Conservation (phyloP, 2,329 filamentous ascomycete genomes). For the Orbilia ellipsospora region DNA sequence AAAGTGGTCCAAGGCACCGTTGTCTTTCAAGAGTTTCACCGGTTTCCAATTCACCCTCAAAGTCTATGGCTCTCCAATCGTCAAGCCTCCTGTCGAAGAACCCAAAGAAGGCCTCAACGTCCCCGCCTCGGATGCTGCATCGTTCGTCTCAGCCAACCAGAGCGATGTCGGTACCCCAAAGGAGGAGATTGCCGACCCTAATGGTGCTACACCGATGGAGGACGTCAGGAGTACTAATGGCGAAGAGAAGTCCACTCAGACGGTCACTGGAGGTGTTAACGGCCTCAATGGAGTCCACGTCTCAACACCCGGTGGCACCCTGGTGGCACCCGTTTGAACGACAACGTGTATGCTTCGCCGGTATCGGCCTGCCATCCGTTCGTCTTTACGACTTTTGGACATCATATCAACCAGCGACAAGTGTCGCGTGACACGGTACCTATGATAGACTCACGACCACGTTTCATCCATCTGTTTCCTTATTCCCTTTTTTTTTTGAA, state of each 20-base stretch:
- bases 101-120: constrained; percentile 27
- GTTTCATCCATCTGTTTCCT: not conserved
- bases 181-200: constrained; percentile 28
- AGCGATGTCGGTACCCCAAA: constrained; percentile 49
- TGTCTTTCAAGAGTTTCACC: constrained; percentile 49
- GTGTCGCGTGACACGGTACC: too few species aligned
- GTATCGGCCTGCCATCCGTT: not conserved
- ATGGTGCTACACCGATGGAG: constrained; percentile 40
- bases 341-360: not conserved
- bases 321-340: constrained; percentile 36
- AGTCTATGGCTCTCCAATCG: constrained; percentile 30
- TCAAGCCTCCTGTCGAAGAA: constrained; percentile 11
- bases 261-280: constrained; percentile 16
- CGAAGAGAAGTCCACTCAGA: constrained; percentile 16
- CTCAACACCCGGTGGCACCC: constrained; percentile 29
- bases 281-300: constrained; percentile 30
- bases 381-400: not conserved
- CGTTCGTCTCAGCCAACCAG: constrained; percentile 35
- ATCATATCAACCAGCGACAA: too few species aligned
- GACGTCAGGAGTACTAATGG: constrained; percentile 44
- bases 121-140: constrained; percentile 36
- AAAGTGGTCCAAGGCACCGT: constrained; percentile 45
- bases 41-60: constrained; percentile 47
- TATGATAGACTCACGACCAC: too few species aligned
- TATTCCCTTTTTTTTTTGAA: too few species aligned